A percentile compares a stretch with the other conserved stretches of the same genome.
These are phyloP conservation scores for Isatis lusitanica DNA, from an alignment of 441 rosid genomes.

Conservation along the genomic window DNA sequence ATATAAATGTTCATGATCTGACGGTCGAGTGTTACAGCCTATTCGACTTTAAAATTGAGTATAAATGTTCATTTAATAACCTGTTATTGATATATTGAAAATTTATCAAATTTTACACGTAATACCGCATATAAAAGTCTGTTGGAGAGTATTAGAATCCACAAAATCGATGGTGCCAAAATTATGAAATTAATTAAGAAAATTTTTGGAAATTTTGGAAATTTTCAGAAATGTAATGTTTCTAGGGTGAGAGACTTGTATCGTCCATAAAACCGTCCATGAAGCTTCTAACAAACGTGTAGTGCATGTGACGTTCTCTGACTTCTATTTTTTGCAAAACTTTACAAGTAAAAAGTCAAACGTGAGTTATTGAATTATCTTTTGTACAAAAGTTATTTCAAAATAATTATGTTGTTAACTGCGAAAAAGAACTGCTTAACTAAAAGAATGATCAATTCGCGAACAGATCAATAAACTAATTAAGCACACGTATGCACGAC, in stretches of 20 bases:
- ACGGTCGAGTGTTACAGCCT: no score
- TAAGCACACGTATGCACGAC: constrained; percentile 26
- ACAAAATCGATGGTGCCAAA: no score
- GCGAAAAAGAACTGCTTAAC: not conserved
- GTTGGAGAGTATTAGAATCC: no score
- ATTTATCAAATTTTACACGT: no score
- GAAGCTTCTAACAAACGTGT: not conserved
- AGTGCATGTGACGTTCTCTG: not conserved
- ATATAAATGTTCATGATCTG: no score
- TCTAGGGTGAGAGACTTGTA: not conserved
- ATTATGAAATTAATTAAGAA: no score
- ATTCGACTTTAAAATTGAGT: no score
- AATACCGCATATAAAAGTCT: no score
- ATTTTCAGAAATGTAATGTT: no score
- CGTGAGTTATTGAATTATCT: not conserved
- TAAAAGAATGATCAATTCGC: not conserved
- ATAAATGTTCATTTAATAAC: no score
- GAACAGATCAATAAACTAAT: not conserved
- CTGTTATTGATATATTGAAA: no score
- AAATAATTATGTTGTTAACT: not conserved
- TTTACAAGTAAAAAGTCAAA: not conserved
- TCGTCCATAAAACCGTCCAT: not conserved
- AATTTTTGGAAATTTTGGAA: no score
- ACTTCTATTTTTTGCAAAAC: not conserved
- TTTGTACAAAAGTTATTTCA: not conserved